Evolutionary conservation across 192 early-diverging fungal species (phyloP).

Genomic region (Lunasporangiospora selenospora): DNA sequence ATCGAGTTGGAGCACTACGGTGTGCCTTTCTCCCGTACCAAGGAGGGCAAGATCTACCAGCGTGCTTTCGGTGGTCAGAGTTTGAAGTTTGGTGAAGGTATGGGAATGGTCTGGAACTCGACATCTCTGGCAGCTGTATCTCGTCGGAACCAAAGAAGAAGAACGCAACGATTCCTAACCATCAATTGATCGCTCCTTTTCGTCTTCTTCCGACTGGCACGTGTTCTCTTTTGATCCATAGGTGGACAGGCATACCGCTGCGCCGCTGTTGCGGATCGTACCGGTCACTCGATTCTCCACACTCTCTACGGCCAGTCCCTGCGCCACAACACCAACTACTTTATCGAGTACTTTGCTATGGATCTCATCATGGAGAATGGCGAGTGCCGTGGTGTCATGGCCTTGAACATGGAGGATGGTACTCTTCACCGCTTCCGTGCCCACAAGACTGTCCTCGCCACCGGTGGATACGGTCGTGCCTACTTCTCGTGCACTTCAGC

Average conservation of each 20-base stretch:
- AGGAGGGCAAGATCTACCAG: conserved; percentile 99
- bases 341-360: conserved; percentile 99
- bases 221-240: conserved; percentile 11
- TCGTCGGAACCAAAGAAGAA: background rate
- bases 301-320: conserved; percentile 98
- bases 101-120: background rate
- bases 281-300: conserved; percentile 97
- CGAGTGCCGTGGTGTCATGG: conserved; percentile 95
- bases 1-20: conserved; percentile 99
- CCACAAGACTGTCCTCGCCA: conserved; percentile 98
- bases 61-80: conserved; percentile 98
- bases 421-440: conserved; percentile 96
- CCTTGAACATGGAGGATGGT: conserved; percentile 98
- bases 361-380: conserved; percentile 99
- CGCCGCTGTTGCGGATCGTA: conserved; percentile 98
- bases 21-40: conserved; percentile 97
- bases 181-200: conserved; percentile 10
- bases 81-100: conserved; percentile 93
- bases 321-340: conserved; percentile 95
- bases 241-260: conserved; percentile 98
- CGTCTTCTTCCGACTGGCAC: background rate
- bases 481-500: conserved; percentile 99
- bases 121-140: too few relatives aligned
- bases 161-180: too few relatives aligned
- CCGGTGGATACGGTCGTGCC: conserved; percentile 99